phyloP scores from a whole-genome alignment of 768 basidiomycete species.

The Lactifluus pinguis region DNA sequence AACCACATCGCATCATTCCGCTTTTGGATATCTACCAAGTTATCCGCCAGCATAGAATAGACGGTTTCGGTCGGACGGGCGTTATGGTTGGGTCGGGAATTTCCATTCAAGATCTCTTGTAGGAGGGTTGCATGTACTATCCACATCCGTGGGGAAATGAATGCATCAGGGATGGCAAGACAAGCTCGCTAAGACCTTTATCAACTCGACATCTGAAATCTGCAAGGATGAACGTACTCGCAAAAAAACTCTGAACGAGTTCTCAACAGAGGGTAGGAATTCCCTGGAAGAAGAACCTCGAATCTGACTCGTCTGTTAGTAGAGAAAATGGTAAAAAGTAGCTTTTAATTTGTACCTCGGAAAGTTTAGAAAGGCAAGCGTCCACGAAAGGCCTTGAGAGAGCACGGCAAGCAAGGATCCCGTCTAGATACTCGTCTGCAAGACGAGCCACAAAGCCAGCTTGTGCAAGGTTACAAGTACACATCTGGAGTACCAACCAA shows the following conservation, averaged over 20 bases:
- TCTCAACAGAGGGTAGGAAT: slow-evolving; percentile 45
- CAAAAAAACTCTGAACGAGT: slow-evolving; percentile 45
- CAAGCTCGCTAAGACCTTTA: slow-evolving; percentile 45
- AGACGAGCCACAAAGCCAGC: slow-evolving; percentile 65
- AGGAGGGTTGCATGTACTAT: slow-evolving; percentile 40
- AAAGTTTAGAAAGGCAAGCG: slow-evolving; percentile 56
- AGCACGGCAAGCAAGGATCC: slow-evolving; percentile 56
- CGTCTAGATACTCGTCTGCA: slow-evolving; percentile 73
- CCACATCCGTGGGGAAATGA: slow-evolving; percentile 69
- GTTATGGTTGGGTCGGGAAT: slow-evolving; percentile 26
- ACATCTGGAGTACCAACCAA: slow-evolving; percentile 75
- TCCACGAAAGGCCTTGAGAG: slow-evolving; percentile 62
- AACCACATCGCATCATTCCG: slow-evolving; percentile 81
- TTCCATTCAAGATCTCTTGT: slow-evolving; percentile 38
- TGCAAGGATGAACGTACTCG: slow-evolving; percentile 37
- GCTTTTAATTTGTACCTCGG: slow-evolving; percentile 39
- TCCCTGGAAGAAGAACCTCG: slow-evolving; percentile 43
- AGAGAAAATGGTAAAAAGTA: not conserved
- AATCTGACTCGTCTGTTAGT: slow-evolving; percentile 34
- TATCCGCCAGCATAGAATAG: slow-evolving; percentile 42
- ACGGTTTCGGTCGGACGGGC: slow-evolving; percentile 22
- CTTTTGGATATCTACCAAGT: slow-evolving; percentile 58
- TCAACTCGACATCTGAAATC: not conserved
- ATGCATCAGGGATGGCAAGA: slow-evolving; percentile 62
- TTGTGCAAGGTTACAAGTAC: slow-evolving; percentile 73